Base-by-base conservation (phyloP, 2,329 filamentous ascomycete genomes). In the Sporothrix pallida region DNA sequence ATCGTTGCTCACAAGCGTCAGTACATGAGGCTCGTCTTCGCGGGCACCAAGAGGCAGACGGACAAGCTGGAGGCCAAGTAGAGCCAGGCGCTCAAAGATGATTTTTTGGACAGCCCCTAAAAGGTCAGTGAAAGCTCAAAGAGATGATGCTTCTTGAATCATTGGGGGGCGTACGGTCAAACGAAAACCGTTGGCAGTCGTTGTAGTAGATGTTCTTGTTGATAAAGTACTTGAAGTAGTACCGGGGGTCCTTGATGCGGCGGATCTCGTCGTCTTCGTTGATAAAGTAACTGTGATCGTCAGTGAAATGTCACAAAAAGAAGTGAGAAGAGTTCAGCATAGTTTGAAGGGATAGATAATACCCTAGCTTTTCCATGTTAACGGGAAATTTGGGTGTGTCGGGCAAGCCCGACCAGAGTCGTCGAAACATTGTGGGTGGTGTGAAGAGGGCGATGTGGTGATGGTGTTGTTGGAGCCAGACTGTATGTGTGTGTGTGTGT, bases 171-270 rank as follows among this genome's bases (percentile, higher is more conserved):
- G 12, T 80, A 93, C 93, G 83, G 78, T 97, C 91, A 82, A 97
- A 90, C 54, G 90, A 86, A 76, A 92, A 92, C 20, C 91, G 87
- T 78, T 94, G 93, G 23, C 91, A 85, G 56, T 91, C 87, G 80
- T 97, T 97, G 82, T 91, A 87, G 52, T 94, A 90, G n/a, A 88
- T 84, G 81, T 94, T 94, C 77, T 89, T 90, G 80, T 88, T 91
- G 71, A 92, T 81, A 80, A 90, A 91, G 85, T 87, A 97, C 77
- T 93, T 88, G 84, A 93, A 97, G 79, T 90, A 91, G 76, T 87
- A 84, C 42, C 91, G 86, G 0, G 92, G 90, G 50, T 93, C 84
- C 26, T 87, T 84, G 72, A 93, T 91, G 75, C 86, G 90, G 67
- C 92, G 90, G 75, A 97, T 88, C 78, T 95, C 89, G 77, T 95